These are phyloP conservation scores for Carex parvula DNA, from an alignment of 176 grass and related monocot species.

Conservation along the genomic window DNA sequence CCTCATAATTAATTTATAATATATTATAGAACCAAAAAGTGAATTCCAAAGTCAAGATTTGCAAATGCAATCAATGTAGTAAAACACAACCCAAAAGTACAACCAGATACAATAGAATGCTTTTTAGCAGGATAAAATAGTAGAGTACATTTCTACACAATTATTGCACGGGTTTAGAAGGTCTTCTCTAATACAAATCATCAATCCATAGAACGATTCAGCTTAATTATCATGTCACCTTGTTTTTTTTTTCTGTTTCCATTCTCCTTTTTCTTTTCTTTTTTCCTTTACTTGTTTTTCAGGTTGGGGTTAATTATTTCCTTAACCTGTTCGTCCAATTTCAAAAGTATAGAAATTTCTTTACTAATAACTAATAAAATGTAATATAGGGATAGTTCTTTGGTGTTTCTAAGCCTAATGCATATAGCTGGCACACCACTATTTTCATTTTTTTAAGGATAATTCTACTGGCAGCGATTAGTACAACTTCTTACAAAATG, in stretches of 20 bases:
- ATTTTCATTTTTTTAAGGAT: background rate
- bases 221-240: background rate
- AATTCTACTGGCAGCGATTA: background rate
- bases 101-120: background rate
- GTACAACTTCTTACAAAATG: background rate
- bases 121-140: background rate
- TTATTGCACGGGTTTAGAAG: background rate
- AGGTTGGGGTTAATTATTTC: background rate
- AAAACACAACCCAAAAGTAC: background rate
- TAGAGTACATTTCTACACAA: background rate
- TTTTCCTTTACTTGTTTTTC: background rate
- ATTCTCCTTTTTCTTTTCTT: background rate
- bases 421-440: background rate
- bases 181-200: background rate
- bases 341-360: background rate
- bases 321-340: background rate
- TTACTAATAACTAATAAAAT: slow-evolving; percentile 1
- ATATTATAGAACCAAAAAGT: background rate
- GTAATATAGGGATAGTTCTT: background rate
- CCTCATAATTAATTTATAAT: background rate
- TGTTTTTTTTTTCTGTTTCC: background rate
- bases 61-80: background rate
- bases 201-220: background rate
- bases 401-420: background rate
- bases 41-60: background rate